These are phyloP conservation scores for Moricandia arvensis DNA, from an alignment of 345 rosid genomes.

Conservation along the genomic window DNA sequence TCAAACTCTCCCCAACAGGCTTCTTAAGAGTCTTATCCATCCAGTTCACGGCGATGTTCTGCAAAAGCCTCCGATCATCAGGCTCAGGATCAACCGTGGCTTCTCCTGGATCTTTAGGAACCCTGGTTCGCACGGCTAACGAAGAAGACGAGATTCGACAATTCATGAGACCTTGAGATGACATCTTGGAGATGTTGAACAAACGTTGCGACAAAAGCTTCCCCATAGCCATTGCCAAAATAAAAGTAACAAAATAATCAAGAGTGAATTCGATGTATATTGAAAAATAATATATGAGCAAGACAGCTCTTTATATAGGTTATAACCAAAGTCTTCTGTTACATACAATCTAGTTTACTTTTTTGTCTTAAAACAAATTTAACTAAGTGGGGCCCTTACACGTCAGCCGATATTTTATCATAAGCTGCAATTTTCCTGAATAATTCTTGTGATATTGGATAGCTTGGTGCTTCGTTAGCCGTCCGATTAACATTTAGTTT, in stretches of 20 bases:
- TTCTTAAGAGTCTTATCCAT: background rate
- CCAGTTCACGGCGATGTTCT: background rate
- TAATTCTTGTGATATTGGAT: background rate
- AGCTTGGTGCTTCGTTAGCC: constrained; percentile 10
- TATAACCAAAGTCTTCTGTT: constrained; percentile 13
- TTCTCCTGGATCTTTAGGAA: constrained; percentile 33
- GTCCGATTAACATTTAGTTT: no score
- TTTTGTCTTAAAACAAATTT: background rate
- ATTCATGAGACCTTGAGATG: constrained; percentile 36
- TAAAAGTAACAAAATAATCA: background rate
- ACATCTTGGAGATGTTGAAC: constrained; percentile 50
- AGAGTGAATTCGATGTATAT: constrained; percentile 4
- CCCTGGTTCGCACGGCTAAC: constrained; percentile 33
- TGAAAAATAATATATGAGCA: background rate
- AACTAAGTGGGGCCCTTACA: constrained; percentile 2
- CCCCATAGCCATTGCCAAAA: constrained; percentile 56
- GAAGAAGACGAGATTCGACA: constrained; percentile 43
- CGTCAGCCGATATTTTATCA: constrained; percentile 31
- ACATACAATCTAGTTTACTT: background rate
- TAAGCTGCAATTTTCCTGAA: constrained; percentile 24
- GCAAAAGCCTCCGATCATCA: constrained; percentile 41
- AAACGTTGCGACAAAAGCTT: constrained; percentile 61
- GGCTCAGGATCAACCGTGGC: constrained; percentile 58
- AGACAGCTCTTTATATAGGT: constrained; percentile 35
- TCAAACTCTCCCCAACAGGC: constrained; percentile 44